Conservation (phyloP, 768 basidiomycete species). For the Coprinopsis marcescibilis region DNA sequence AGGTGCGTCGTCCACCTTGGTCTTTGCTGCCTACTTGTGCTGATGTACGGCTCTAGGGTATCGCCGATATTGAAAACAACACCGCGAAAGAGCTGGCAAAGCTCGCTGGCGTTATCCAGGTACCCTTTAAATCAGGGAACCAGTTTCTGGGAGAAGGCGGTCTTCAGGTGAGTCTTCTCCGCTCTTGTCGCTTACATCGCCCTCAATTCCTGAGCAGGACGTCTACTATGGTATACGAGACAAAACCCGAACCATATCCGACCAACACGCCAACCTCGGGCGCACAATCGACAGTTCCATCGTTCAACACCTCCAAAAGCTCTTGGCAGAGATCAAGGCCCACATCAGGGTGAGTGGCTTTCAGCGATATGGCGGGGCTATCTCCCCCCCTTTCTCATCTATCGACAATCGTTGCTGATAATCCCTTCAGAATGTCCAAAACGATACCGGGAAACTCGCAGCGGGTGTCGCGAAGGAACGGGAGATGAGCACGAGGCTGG, state of each 20-base stretch:
- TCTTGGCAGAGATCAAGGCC: slow-evolving; percentile 93
- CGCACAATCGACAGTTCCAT: slow-evolving; percentile 95
- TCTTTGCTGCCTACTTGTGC: not conserved
- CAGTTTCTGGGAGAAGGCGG: slow-evolving; percentile 99
- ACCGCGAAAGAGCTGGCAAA: slow-evolving; percentile 90
- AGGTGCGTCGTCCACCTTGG: slow-evolving; percentile 30
- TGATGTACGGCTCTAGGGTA: slow-evolving; percentile 27
- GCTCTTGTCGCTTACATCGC: not conserved
- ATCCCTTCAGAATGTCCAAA: slow-evolving; percentile 74
- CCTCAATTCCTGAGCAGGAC: slow-evolving; percentile 45
- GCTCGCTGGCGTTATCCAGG: slow-evolving; percentile 93
- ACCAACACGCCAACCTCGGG: slow-evolving; percentile 94
- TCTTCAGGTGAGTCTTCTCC: slow-evolving; percentile 53
- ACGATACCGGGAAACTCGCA: slow-evolving; percentile 90
- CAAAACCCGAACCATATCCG: slow-evolving; percentile 88
- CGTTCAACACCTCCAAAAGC: slow-evolving; percentile 95
- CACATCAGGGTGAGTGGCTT: slow-evolving; percentile 73
- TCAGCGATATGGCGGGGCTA: too few species aligned
- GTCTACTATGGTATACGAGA: slow-evolving; percentile 90
- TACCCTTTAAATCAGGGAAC: slow-evolving; percentile 91
- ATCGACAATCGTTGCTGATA: not conserved
- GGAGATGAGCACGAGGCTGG: slow-evolving; percentile 76
- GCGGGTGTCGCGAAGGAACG: slow-evolving; percentile 90
- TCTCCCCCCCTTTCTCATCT: not conserved
- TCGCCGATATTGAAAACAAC: slow-evolving; percentile 89